Percentiles rank a stretch among this genome's conserved stretches.
Evolutionary conservation across 257 asterid genomes (phyloP).

Genomic region (Marsdenia floribunda): DNA sequence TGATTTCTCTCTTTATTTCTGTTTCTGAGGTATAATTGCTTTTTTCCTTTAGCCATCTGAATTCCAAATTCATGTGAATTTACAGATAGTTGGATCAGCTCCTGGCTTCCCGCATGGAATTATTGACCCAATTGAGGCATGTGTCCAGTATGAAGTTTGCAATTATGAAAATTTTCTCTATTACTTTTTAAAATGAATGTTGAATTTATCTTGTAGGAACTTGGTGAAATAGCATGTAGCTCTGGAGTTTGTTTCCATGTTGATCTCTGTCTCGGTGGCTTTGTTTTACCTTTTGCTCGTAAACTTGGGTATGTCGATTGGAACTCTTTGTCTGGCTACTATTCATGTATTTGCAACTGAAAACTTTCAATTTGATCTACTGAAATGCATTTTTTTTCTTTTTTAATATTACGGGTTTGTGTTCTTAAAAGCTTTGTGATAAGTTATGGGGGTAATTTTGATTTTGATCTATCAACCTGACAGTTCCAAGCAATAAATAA

Average conservation of each 20-base stretch:
- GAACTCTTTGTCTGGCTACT: neutral
- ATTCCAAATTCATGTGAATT: constrained; percentile 13
- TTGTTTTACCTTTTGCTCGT: constrained; percentile 97
- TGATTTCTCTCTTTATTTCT: neutral
- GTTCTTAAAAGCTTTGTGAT: too few species aligned
- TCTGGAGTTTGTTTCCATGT: constrained; percentile 81
- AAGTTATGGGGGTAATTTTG: too few species aligned
- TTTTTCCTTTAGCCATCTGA: constrained; percentile 5
- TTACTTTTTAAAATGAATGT: constrained; percentile 11
- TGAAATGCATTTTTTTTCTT: too few species aligned
- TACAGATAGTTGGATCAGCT: constrained; percentile 97
- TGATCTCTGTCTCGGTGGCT: constrained; percentile 98
- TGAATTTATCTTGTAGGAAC: constrained; percentile 54
- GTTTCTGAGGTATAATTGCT: neutral
- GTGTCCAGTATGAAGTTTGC: constrained; percentile 9
- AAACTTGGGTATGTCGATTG: constrained; percentile 70
- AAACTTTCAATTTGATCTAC: too few species aligned
- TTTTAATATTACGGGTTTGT: too few species aligned
- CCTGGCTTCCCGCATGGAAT: constrained; percentile 99
- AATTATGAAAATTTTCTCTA: neutral
- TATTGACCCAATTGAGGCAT: constrained; percentile 95
- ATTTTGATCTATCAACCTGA: too few species aligned
- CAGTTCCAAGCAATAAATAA: too few species aligned
- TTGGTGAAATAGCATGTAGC: constrained; percentile 73
- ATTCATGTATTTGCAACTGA: neutral